A percentile compares a stretch with the other conserved stretches of the same genome.
Conservation (phyloP, 768 basidiomycete genomes). For the Tulasnella calospora region DNA sequence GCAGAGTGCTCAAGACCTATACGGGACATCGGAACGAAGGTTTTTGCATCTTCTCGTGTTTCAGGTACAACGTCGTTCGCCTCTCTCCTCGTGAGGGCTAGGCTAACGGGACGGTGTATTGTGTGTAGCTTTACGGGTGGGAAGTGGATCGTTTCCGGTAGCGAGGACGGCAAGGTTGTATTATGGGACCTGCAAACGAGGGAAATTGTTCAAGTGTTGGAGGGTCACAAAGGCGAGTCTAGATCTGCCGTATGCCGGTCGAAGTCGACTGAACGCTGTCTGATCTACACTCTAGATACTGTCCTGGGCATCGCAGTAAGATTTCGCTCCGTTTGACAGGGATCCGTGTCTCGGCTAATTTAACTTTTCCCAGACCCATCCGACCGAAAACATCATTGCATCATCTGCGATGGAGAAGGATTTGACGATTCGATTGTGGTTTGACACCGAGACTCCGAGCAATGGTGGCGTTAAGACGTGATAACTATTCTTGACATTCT, state of each 20-base stretch:
- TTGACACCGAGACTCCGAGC: slow-evolving; percentile 38
- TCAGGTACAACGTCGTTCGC: slow-evolving; percentile 38
- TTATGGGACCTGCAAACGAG: slow-evolving; percentile 87
- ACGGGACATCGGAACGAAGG: slow-evolving; percentile 81
- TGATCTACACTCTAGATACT: slow-evolving; percentile 46
- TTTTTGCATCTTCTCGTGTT: slow-evolving; percentile 70
- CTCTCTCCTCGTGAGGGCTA: not conserved
- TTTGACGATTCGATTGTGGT: slow-evolving; percentile 77
- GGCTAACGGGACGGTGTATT: not conserved
- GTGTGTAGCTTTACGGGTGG: slow-evolving; percentile 49
- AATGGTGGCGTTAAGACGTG: not conserved
- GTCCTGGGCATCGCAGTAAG: slow-evolving; percentile 70
- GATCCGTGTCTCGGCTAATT: not conserved
- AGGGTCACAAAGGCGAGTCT: slow-evolving; percentile 72
- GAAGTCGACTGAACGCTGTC: not conserved
- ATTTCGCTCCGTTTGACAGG: slow-evolving; percentile 29
- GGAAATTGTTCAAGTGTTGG: slow-evolving; percentile 64
- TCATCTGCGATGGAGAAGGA: slow-evolving; percentile 91
- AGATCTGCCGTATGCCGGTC: not conserved
- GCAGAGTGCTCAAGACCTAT: slow-evolving; percentile 89
- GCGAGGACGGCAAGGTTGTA: slow-evolving; percentile 83
- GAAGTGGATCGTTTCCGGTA: slow-evolving; percentile 78
- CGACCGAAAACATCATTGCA: slow-evolving; percentile 66
- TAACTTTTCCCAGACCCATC: slow-evolving; percentile 58
- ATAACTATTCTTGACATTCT: not conserved